phyloP scores from a whole-genome alignment of 140 eudicot species.

The Oenanthe javanica region DNA sequence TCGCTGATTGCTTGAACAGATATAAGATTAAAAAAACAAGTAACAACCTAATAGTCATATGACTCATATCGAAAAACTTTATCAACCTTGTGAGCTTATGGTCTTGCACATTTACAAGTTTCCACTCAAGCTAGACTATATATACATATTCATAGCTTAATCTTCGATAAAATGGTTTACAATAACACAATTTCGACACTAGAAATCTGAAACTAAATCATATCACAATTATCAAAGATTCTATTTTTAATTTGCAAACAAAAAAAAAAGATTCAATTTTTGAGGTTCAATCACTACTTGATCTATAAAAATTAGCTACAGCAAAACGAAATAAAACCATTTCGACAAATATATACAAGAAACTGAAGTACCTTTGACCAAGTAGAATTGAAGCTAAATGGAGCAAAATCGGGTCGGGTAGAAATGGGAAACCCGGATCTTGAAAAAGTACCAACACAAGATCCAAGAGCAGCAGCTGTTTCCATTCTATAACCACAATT shows the following conservation, averaged over 20 bases:
- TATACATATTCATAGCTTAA: not conserved
- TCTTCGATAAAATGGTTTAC: not conserved
- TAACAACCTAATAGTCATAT: not conserved
- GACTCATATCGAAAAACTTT: not conserved
- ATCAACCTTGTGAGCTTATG: not conserved
- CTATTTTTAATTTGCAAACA: not conserved
- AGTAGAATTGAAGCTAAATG: constrained; percentile 12
- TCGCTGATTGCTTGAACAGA: not conserved
- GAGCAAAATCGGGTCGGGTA: constrained; percentile 15
- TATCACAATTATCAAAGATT: not conserved
- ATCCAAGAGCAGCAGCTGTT: constrained; percentile 37
- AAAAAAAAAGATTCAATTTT: not conserved
- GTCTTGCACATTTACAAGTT: not conserved
- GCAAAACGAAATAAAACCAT: no score
- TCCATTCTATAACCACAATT: constrained; percentile 28
- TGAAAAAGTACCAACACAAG: constrained; percentile 25
- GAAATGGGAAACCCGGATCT: constrained; percentile 5
- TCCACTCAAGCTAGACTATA: not conserved
- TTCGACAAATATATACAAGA: not conserved
- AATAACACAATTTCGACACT: not conserved
- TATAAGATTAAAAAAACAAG: not conserved
- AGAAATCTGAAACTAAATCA: not conserved
- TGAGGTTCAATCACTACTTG: not conserved
- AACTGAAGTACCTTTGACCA: constrained; percentile 15
- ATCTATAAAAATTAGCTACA: not conserved